Evolutionary conservation across 129 eudicot species (phyloP).

Genomic region (Centaurea solstitialis): DNA sequence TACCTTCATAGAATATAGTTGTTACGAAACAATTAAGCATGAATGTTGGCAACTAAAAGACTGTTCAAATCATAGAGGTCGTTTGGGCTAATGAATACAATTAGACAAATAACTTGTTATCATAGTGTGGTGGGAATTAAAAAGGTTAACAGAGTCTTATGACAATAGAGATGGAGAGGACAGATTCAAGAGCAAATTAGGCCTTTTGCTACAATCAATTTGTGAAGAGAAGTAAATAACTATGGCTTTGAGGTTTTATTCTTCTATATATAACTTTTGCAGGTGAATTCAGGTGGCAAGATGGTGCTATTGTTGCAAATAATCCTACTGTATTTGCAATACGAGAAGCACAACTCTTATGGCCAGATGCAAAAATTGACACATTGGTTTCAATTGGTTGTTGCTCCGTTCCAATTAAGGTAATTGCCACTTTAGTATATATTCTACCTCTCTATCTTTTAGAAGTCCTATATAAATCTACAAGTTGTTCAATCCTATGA

Average conservation of each 20-base stretch:
- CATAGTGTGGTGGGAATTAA: background rate
- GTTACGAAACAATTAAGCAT: background rate
- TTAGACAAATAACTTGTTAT: background rate
- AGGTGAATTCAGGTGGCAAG: constrained; percentile 95
- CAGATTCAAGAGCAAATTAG: background rate
- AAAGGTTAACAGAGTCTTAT: background rate
- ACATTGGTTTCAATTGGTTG: constrained; percentile 93
- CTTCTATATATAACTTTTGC: constrained; percentile 10
- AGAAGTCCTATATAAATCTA: background rate
- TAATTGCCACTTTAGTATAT: constrained; percentile 5
- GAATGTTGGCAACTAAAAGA: background rate
- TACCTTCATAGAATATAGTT: background rate
- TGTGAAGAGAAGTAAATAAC: background rate
- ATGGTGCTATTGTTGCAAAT: constrained; percentile 97
- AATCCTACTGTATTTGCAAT: constrained; percentile 94
- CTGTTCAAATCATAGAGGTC: background rate
- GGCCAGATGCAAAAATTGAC: constrained; percentile 96
- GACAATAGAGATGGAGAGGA: background rate
- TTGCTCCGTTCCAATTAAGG: constrained; percentile 92
- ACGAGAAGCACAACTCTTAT: constrained; percentile 88
- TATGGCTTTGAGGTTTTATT: constrained; percentile 10
- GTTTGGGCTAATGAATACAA: background rate
- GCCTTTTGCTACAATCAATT: background rate
- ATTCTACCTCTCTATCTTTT: background rate
- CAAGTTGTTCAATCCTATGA: background rate